phyloP scores from a whole-genome alignment of 2,329 filamentous ascomycete genomes.

The Aureobasidium sp. region DNA sequence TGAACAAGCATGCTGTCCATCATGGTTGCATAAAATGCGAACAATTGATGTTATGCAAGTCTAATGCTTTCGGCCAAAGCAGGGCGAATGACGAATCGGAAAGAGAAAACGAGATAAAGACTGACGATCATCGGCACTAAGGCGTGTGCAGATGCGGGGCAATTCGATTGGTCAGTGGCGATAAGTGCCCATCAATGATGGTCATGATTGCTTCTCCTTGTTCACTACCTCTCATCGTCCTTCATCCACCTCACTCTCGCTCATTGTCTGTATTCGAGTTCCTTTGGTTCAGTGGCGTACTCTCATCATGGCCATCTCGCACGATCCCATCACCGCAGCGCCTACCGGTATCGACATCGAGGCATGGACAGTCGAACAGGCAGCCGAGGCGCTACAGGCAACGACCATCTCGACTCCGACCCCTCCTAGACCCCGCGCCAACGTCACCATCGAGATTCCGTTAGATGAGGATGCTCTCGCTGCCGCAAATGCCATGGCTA shows the following conservation, averaged over 20 bases:
- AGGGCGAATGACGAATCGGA: neutral
- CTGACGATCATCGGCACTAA: conserved; percentile 1
- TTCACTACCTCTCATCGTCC: neutral
- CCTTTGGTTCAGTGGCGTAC: neutral
- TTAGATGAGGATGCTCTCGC: conserved; percentile 51
- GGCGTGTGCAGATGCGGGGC: neutral
- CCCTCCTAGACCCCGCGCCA: conserved; percentile 38
- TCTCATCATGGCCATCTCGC: conserved; percentile 11
- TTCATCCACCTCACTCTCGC: neutral
- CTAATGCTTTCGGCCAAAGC: neutral
- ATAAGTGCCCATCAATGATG: neutral
- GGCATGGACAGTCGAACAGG: conserved; percentile 42
- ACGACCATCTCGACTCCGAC: conserved; percentile 32
- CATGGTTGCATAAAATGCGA: neutral
- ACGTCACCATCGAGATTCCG: conserved; percentile 63
- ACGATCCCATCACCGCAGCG: neutral
- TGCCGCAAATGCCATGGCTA: conserved; percentile 18
- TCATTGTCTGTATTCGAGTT: neutral
- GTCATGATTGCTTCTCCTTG: conserved; percentile 2
- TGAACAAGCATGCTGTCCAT: neutral
- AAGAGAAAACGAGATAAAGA: conserved; percentile 4
- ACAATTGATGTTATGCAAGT: neutral
- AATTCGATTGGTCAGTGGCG: conserved; percentile 7
- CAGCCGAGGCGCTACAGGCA: conserved; percentile 36
- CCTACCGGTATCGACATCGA: conserved; percentile 27